Percentiles rank a stretch among this genome's conserved stretches.
Evolutionary conservation across 202 grass and related monocot genomes (phyloP).

Genomic region (Setaria italica): DNA sequence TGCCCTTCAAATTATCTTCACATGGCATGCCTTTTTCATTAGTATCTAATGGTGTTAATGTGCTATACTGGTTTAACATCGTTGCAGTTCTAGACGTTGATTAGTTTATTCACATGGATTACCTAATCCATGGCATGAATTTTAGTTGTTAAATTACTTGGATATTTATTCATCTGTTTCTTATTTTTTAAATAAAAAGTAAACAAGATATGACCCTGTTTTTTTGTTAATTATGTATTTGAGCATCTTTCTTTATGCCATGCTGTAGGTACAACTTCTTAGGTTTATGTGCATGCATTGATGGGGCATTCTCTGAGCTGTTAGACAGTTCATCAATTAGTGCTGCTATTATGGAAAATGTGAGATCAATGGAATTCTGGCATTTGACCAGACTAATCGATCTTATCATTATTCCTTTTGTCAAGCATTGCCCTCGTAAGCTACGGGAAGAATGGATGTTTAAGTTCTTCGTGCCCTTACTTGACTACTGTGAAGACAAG

Average conservation of each 20-base stretch:
- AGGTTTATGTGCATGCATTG: conserved; percentile 55
- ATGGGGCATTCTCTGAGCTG: conserved; percentile 54
- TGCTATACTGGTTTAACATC: too few relatives aligned
- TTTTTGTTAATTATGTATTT: neutral
- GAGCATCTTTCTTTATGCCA: neutral
- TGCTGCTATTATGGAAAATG: conserved; percentile 51
- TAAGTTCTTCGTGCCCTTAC: conserved; percentile 56
- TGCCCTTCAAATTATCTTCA: too few relatives aligned
- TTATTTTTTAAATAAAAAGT: neutral
- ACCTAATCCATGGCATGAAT: neutral
- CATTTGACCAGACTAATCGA: conserved; percentile 60
- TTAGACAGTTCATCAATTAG: conserved; percentile 47
- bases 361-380: conserved; percentile 64
- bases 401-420: conserved; percentile 51
- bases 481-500: conserved; percentile 55
- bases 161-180: neutral
- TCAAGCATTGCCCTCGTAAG: conserved; percentile 53
- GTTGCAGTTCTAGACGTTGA: neutral
- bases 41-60: too few relatives aligned
- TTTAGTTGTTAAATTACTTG: neutral
- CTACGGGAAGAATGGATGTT: conserved; percentile 51
- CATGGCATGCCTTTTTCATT: too few relatives aligned
- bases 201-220: neutral
- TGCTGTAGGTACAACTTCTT: conserved; percentile 63
- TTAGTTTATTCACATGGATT: neutral